phyloP scores from a whole-genome alignment of 2,329 filamentous ascomycete genomes.

The Cryphonectria japonica region DNA sequence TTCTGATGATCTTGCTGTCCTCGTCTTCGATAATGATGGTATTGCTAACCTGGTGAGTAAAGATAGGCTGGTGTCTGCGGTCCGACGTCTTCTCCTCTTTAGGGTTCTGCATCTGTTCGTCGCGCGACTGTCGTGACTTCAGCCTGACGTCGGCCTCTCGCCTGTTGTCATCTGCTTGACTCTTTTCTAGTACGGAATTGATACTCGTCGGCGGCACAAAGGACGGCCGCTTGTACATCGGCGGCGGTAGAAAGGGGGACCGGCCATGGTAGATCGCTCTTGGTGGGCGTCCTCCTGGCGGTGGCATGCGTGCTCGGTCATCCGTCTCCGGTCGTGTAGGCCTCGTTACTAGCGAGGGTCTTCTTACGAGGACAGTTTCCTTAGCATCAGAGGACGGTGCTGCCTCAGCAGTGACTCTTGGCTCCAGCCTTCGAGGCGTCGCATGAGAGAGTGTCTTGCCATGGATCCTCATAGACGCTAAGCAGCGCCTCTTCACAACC shows the following conservation, averaged over 20 bases:
- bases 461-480: too few species aligned
- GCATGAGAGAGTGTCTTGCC: not conserved
- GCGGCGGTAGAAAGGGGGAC: too few species aligned
- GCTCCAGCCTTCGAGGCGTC: not conserved
- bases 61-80: conserved; percentile 69
- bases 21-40: conserved; percentile 87
- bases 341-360: too few species aligned
- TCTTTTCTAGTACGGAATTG: too few species aligned
- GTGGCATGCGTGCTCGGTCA: too few species aligned
- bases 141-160: conserved; percentile 47
- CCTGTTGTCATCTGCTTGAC: too few species aligned
- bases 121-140: conserved; percentile 56
- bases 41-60: conserved; percentile 84
- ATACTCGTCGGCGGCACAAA: too few species aligned
- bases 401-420: not conserved
- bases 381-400: not conserved
- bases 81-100: conserved; percentile 61
- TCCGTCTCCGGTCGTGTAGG: too few species aligned
- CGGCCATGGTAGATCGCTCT: too few species aligned
- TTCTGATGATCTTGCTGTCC: conserved; percentile 83
- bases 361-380: not conserved
- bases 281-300: too few species aligned
- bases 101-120: conserved; percentile 63
- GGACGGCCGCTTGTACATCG: too few species aligned
- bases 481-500: too few species aligned